A percentile compares a stretch with the other conserved stretches of the same genome.
Conservation (phyloP, 352 stramenopile species). For the Aphanomyces cochlioides region DNA sequence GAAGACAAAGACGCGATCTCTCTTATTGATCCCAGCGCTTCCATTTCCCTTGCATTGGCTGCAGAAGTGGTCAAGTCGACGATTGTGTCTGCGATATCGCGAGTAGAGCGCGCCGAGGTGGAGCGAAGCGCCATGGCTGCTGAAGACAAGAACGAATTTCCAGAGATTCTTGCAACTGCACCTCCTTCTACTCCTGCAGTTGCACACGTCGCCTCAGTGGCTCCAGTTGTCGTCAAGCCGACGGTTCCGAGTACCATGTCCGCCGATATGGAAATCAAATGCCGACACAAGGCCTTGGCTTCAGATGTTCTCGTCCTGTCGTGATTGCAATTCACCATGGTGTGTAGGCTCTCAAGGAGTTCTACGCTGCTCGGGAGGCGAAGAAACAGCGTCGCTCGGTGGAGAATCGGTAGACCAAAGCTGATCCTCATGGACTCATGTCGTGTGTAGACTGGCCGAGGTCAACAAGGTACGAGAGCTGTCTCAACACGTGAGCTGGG, state of each 20-base stretch:
- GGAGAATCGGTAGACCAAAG: slow-evolving; percentile 17
- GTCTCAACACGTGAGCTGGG: slow-evolving; percentile 3
- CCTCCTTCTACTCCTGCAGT: neutral
- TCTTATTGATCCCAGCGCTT: too few species aligned
- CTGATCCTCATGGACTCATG: neutral
- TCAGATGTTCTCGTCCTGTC: neutral
- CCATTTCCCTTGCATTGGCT: too few species aligned
- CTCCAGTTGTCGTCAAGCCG: too few species aligned
- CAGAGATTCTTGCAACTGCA: slow-evolving; percentile 1
- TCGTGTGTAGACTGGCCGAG: slow-evolving; percentile 21
- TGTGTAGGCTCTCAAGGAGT: slow-evolving; percentile 5
- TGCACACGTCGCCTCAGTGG: too few species aligned
- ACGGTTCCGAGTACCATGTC: neutral
- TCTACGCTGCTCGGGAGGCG: slow-evolving; percentile 18
- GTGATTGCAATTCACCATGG: too few species aligned
- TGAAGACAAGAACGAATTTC: neutral
- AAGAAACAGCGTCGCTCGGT: neutral
- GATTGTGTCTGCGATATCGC: too few species aligned
- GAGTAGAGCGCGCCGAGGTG: neutral
- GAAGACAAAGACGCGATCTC: too few species aligned
- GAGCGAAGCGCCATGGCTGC: neutral
- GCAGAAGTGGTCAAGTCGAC: too few species aligned
- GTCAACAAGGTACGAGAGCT: neutral
- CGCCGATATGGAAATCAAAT: slow-evolving; percentile 14
- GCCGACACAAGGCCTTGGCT: neutral